Evolutionary conservation across 768 basidiomycete genomes (phyloP).

Genomic region (Coprinopsis strossmayeri): DNA sequence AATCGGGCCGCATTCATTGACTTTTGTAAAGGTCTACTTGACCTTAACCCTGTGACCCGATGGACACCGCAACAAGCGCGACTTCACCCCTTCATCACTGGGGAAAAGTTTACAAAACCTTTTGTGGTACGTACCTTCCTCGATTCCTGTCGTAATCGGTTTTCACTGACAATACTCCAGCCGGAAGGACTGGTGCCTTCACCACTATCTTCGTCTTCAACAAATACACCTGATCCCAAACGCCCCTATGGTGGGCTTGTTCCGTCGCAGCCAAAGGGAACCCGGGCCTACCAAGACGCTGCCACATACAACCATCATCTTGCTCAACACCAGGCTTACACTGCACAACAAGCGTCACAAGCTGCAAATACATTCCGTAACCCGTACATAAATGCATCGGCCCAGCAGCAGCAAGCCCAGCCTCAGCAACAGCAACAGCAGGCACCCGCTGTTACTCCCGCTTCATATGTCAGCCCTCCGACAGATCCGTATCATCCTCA

Average conservation of each 20-base stretch:
- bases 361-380: slow-evolving; percentile 72
- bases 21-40: slow-evolving; percentile 90
- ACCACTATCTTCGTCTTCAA: slow-evolving; percentile 22
- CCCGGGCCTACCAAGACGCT: slow-evolving; percentile 85
- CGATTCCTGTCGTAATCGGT: slow-evolving; percentile 8
- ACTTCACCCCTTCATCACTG: slow-evolving; percentile 95
- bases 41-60: slow-evolving; percentile 89
- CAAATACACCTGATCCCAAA: slow-evolving; percentile 55
- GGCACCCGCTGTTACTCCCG: slow-evolving; percentile 10
- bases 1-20: slow-evolving; percentile 95
- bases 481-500: slow-evolving; percentile 7
- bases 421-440: slow-evolving; percentile 15
- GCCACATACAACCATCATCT: slow-evolving; percentile 93
- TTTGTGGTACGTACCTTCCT: slow-evolving; percentile 53
- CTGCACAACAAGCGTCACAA: slow-evolving; percentile 71
- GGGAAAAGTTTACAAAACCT: slow-evolving; percentile 88
- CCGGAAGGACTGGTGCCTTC: slow-evolving; percentile 42
- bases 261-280: slow-evolving; percentile 80
- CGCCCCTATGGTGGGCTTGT: slow-evolving; percentile 92
- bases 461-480: not conserved
- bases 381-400: slow-evolving; percentile 63
- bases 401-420: slow-evolving; percentile 29
- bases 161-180: slow-evolving; percentile 22
- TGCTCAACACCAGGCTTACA: slow-evolving; percentile 89
- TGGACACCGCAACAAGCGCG: slow-evolving; percentile 98